Base-by-base conservation (phyloP, 75 land plant genomes). In the Gnetum montanum region DNA sequence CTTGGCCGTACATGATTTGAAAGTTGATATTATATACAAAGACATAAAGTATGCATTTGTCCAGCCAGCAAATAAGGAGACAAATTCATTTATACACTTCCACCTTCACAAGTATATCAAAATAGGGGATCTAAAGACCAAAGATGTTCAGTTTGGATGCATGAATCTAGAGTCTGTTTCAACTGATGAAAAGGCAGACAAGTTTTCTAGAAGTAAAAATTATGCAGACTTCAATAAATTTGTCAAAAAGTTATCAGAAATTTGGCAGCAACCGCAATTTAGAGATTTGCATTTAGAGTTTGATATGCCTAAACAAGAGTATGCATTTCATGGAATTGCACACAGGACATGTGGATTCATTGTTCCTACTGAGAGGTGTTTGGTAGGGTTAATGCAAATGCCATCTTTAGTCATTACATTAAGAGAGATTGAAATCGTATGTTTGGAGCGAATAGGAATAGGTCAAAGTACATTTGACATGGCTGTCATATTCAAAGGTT, bases 31-130 rank as follows among this genome's bases (percentile, higher is more conserved):
- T 1, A 37, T 59, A 52, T 74, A 64, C 41, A 76, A 60, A 16
- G 71, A 74, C 43, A 71, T 74, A 35, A 74, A 71, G 45, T 76
- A 74, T 64, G 77, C 77, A 24, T 54, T 74, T 28, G 71, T 71
- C 49, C 77, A 74, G 57, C 69, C 76, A 26, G 77, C 77, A 45
- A 76, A 74, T 49, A 74, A 71, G 59, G 76, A 74, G 37, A 71
- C 54, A 64, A 74, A 64, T 41, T 71, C 77, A 15, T 56, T 74
- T 34, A 28, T 74, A 11, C 77, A 74, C 50, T 65, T 74, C 51
- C 77, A 74, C 47, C 60, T 74, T 28, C 77, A 74, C 22, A 72
- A 74, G 28, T 46, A 19, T 35, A 71, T 74, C 60, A 74, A 63
- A 69, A 64, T 74, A 22, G 77, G 77, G 48, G 71, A 58, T 38